phyloP scores from a whole-genome alignment of 2,329 filamentous ascomycete genomes.

The Monilinia laxa region DNA sequence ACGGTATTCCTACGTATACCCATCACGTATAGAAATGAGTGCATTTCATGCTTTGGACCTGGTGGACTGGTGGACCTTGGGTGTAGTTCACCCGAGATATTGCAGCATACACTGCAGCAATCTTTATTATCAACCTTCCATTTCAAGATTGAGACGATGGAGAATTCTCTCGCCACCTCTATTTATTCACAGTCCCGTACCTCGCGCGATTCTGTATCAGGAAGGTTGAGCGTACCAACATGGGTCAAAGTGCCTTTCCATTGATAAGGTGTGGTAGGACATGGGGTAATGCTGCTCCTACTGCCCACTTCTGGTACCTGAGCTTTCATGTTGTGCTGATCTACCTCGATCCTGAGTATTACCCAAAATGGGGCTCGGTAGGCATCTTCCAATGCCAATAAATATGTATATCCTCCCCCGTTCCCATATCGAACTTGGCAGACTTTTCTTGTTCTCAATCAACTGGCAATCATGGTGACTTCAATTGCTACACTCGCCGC shows the following conservation, averaged over 20 bases:
- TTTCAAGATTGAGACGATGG: conserved; percentile 10
- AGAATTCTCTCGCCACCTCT: not conserved
- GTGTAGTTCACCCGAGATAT: not conserved
- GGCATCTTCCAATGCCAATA: not conserved
- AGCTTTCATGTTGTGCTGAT: not conserved
- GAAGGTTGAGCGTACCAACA: not conserved
- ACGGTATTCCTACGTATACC: not conserved
- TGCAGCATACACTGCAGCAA: not conserved
- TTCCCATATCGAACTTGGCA: not conserved
- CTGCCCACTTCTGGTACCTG: not conserved
- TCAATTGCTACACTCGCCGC: conserved; percentile 17
- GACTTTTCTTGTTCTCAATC: conserved; percentile 3
- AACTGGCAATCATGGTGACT: conserved; percentile 20
- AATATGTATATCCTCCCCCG: conserved; percentile 4
- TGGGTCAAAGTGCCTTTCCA: not conserved
- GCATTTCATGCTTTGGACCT: not conserved
- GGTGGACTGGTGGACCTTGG: too few species aligned
- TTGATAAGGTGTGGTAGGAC: conserved; percentile 18
- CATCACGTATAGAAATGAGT: not conserved
- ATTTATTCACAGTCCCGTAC: conserved; percentile 12
- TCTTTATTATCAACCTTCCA: conserved; percentile 3
- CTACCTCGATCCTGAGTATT: not conserved
- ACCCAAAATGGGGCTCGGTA: not conserved
- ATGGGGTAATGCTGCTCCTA: not conserved
- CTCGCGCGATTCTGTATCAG: conserved; percentile 12